A percentile compares a stretch with the other conserved stretches of the same genome.
Evolutionary conservation across 192 early-diverging fungal genomes (phyloP).

Genomic region (Geranomyces variabilis): DNA sequence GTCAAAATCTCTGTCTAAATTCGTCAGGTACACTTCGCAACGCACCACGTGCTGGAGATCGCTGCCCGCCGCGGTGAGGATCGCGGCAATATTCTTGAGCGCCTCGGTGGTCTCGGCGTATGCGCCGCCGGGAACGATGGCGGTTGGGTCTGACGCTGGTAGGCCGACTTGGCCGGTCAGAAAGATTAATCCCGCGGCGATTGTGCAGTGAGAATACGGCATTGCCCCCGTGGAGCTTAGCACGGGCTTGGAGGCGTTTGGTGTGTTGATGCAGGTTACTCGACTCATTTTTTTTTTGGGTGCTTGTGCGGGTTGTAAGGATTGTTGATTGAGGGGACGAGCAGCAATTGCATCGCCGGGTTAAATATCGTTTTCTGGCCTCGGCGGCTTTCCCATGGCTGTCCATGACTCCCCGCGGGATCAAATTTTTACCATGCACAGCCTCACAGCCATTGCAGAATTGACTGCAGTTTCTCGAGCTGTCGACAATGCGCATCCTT

Average conservation of each 20-base stretch:
- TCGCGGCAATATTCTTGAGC: neutral
- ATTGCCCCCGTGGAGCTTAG: neutral
- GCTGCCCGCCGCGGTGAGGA: neutral
- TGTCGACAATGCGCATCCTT: too few species aligned
- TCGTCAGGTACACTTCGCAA: constrained; percentile 3
- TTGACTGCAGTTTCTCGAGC: too few species aligned
- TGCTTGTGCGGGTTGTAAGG: too few species aligned
- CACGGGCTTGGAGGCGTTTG: neutral
- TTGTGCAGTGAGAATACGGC: neutral
- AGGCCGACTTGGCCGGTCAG: constrained; percentile 8
- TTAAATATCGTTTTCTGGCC: too few species aligned
- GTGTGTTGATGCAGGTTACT: too few species aligned
- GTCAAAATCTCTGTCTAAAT: neutral
- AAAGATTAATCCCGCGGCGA: neutral
- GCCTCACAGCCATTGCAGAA: too few species aligned
- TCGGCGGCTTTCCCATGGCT: too few species aligned
- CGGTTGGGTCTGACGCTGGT: neutral
- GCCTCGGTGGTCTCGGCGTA: neutral
- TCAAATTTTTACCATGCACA: too few species aligned
- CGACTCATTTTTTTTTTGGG: too few species aligned
- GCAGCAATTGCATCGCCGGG: too few species aligned
- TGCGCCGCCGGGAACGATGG: constrained; percentile 5
- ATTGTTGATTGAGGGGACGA: too few species aligned
- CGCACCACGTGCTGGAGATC: neutral
- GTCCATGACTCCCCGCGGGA: too few species aligned